Evolutionary conservation across 2,329 filamentous ascomycete species (phyloP), one percentile per base, ranked within the genome.

Genomic region (Scedosporium apiospermum): DNA sequence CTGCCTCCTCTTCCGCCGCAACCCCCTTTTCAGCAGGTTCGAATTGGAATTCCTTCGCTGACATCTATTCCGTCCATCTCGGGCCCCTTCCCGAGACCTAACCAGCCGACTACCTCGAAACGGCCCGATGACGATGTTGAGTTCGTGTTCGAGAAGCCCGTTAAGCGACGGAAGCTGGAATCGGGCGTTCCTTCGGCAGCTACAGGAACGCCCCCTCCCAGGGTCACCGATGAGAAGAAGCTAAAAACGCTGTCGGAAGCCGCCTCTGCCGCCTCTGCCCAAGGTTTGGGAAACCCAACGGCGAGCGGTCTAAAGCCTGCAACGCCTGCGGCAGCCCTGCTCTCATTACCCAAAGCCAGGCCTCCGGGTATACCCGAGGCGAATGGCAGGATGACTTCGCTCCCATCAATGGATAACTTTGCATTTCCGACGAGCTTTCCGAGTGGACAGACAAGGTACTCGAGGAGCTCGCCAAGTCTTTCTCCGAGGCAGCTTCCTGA

Each of bases 71-170:
- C 34, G 7, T 23, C 16, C 23, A 27, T 26, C 16, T 23, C 14
- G n/a, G 27, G 27, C 6, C 55, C 16, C 2, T 38, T 41, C 6
- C 4, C 55, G 34, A 58, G 27, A 26, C 23, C 27, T 16, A 21
- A 10, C 21, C n/a, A 14, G 23, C 9, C n/a, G 14, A 41, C 1
- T 10, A 14, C 51, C 21, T 66, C 66, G 3, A 76, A 74, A 66
- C 64, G 69, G 61, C 67, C 66, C 26, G 76, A 79, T 58, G 73
- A 75, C 63, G 78, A 80, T 59, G 70, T 80, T 38, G 72, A 79
- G 65, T 77, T 80, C 62, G 69, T 80, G 38, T 78, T 76, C 53
- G 74, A 72, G 21, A 74, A 75, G 26, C 76, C 77, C 9, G 73
- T 78, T 60, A 79, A 77, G 69, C 77, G 71, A 65, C 69, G 66